phyloP scores from a whole-genome alignment of 768 basidiomycete species.

The Kwoniella dejecticola region DNA sequence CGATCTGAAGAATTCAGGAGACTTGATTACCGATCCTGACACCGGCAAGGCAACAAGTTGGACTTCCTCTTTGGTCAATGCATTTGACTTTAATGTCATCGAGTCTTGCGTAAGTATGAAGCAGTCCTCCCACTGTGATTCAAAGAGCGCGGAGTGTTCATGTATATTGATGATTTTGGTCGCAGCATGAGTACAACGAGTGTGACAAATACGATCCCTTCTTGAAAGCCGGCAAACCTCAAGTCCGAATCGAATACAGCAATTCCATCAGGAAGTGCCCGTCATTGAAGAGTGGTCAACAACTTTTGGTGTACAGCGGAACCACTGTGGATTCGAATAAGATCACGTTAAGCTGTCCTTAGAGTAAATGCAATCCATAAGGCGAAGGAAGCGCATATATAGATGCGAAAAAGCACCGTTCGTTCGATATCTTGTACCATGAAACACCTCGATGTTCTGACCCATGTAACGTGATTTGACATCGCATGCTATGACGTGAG shows the following conservation, averaged over 20 bases:
- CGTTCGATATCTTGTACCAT: too few relatives aligned
- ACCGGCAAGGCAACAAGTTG: conserved; percentile 16
- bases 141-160: background rate
- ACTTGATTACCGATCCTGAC: conserved; percentile 23
- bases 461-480: too few relatives aligned
- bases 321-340: conserved; percentile 11
- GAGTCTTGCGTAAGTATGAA: conserved; percentile 40
- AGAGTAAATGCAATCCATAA: background rate
- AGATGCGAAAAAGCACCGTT: too few relatives aligned
- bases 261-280: conserved; percentile 26
- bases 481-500: conserved; percentile 6
- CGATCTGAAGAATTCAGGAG: conserved; percentile 39
- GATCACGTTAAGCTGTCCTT: conserved; percentile 22
- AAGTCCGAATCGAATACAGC: conserved; percentile 39
- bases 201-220: conserved; percentile 38
- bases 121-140: background rate
- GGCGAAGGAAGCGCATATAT: background rate
- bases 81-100: conserved; percentile 44
- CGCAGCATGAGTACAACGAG: conserved; percentile 31
- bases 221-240: conserved; percentile 37
- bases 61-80: conserved; percentile 20
- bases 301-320: conserved; percentile 22
- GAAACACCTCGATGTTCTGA: too few relatives aligned
- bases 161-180: background rate
- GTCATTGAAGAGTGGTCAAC: conserved; percentile 20